Percentiles rank a stretch among this genome's conserved stretches.
These are phyloP conservation scores for Wickerhamomyces pijperi DNA, from an alignment of 805 yeast genomes.

Conservation along the genomic window DNA sequence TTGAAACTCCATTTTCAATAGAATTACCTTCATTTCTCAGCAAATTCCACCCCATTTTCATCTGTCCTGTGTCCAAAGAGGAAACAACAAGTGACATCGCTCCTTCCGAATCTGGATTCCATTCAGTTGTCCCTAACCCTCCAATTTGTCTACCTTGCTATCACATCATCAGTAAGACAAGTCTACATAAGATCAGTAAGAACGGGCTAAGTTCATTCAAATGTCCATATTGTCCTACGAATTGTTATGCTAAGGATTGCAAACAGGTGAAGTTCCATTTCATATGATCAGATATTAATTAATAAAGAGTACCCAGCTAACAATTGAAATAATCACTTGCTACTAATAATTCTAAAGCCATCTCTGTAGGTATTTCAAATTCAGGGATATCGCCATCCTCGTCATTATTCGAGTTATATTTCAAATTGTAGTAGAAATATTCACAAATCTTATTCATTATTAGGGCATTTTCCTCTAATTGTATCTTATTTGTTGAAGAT, in stretches of 20 bases:
- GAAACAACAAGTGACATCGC: conserved; percentile 31
- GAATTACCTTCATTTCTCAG: conserved; percentile 39
- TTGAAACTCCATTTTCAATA: conserved; percentile 55
- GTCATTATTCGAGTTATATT: conserved; percentile 38
- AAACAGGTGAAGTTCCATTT: conserved; percentile 29
- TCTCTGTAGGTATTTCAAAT: conserved; percentile 85
- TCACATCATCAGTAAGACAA: conserved; percentile 48
- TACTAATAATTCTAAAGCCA: conserved; percentile 82
- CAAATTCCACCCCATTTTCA: conserved; percentile 51
- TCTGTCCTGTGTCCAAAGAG: conserved; percentile 62
- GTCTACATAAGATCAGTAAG: conserved; percentile 34
- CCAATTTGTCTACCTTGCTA: conserved; percentile 53
- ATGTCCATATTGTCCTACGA: conserved; percentile 63
- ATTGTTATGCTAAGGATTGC: conserved; percentile 30
- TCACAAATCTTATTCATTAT: conserved; percentile 75
- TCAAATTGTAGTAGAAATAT: conserved; percentile 65
- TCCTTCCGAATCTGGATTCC: too few relatives aligned
- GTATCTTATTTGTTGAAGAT: conserved; percentile 43
- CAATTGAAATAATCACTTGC: conserved; percentile 85
- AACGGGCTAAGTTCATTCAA: conserved; percentile 36
- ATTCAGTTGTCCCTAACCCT: conserved; percentile 36
- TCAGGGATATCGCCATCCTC: conserved; percentile 52
- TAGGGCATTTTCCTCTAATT: conserved; percentile 50
- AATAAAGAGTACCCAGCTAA: conserved; percentile 17
- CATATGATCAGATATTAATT: conserved; percentile 3